phyloP scores from a whole-genome alignment of 106 monocot species.

The Agapanthus africanus region DNA sequence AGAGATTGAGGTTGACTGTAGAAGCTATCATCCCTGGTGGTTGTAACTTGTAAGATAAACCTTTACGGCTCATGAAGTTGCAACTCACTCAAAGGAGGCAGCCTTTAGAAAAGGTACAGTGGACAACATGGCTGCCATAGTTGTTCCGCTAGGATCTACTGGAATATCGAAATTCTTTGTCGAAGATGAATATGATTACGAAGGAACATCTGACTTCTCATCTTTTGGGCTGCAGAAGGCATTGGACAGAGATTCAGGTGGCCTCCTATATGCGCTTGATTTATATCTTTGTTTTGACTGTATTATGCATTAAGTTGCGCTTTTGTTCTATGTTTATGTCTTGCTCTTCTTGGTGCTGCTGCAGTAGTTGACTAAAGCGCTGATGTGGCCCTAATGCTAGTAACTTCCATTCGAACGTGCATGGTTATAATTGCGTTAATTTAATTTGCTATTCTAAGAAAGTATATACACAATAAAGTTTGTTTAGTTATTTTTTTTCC shows the following conservation, averaged over 20 bases:
- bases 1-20: slow-evolving; percentile 45
- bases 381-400: neutral
- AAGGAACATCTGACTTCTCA: slow-evolving; percentile 9
- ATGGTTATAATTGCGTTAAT: neutral
- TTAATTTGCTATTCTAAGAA: neutral
- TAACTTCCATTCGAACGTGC: neutral
- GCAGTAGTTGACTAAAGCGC: neutral
- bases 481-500: too few species aligned
- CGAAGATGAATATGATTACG: slow-evolving; percentile 15
- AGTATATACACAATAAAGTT: too few species aligned
- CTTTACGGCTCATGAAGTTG: too few species aligned
- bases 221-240: slow-evolving; percentile 10
- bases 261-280: neutral
- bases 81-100: slow-evolving; percentile 40
- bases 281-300: neutral
- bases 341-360: neutral
- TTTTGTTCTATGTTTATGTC: neutral
- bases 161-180: slow-evolving; percentile 8
- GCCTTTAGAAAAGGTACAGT: slow-evolving; percentile 70
- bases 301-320: neutral
- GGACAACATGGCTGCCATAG: slow-evolving; percentile 72
- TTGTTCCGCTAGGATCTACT: slow-evolving; percentile 51
- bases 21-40: slow-evolving; percentile 36
- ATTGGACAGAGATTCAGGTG: slow-evolving; percentile 21
- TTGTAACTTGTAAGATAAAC: too few species aligned